phyloP scores from a whole-genome alignment of 805 yeast species.

The Cyberlindnera euphorbiae region DNA sequence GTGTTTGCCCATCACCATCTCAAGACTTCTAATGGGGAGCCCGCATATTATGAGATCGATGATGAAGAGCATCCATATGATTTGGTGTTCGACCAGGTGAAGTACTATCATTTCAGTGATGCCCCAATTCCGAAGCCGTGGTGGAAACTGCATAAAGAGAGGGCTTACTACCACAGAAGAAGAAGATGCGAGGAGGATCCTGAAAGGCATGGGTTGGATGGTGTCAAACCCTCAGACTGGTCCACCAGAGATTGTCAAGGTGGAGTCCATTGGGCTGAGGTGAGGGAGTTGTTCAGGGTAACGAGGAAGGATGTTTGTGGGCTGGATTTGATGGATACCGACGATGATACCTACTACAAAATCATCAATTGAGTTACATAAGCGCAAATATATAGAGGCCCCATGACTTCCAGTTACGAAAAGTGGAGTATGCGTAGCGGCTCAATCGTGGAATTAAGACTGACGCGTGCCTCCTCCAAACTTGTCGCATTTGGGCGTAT shows the following conservation, averaged over 20 bases:
- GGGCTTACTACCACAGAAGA: slow-evolving; percentile 14
- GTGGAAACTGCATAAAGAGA: slow-evolving; percentile 25
- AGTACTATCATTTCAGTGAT: slow-evolving; percentile 60
- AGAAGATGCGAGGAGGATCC: slow-evolving; percentile 16
- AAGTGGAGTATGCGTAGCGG: too few relatives aligned
- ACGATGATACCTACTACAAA: slow-evolving; percentile 19
- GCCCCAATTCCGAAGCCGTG: slow-evolving; percentile 67
- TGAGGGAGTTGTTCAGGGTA: slow-evolving; percentile 13
- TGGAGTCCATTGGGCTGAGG: slow-evolving; percentile 21
- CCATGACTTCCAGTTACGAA: too few relatives aligned
- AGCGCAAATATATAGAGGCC: neutral
- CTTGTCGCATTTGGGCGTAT: too few relatives aligned
- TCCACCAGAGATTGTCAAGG: slow-evolving; percentile 18
- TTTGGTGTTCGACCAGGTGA: slow-evolving; percentile 28
- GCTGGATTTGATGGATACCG: slow-evolving; percentile 16
- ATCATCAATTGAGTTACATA: slow-evolving; percentile 16
- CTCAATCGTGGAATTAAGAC: too few relatives aligned
- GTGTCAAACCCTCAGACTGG: slow-evolving; percentile 15
- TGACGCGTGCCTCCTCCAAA: too few relatives aligned
- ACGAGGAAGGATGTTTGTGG: slow-evolving; percentile 23
- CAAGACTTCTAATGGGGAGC: slow-evolving; percentile 10
- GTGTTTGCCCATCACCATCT: slow-evolving; percentile 26
- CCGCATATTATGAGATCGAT: slow-evolving; percentile 17
- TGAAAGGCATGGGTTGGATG: slow-evolving; percentile 1
- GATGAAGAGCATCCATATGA: slow-evolving; percentile 15